Conservation (phyloP, 1,139 yeast species). For the Debaryomycetaceae sp. region DNA sequence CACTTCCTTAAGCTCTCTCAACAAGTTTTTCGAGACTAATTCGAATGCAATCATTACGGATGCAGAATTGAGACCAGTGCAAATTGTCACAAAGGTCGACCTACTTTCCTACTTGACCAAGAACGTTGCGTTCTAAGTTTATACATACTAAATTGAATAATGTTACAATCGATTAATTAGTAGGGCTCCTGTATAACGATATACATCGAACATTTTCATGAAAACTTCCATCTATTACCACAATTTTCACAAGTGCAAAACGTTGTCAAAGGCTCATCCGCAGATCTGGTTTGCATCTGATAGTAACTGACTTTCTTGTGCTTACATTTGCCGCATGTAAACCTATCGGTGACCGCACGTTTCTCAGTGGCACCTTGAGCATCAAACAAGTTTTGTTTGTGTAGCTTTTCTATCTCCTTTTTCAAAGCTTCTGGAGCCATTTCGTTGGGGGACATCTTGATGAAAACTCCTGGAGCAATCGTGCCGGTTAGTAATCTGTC, state of each 20-base stretch:
- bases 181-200: not conserved
- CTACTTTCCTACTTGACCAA: slow-evolving; percentile 63
- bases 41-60: slow-evolving; percentile 86
- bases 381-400: slow-evolving; percentile 85
- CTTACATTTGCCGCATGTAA: slow-evolving; percentile 96
- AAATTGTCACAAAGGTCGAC: slow-evolving; percentile 86
- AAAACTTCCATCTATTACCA: slow-evolving; percentile 97
- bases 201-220: slow-evolving; percentile 25
- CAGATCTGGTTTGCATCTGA: slow-evolving; percentile 97
- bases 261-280: slow-evolving; percentile 97
- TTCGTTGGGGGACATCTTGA: slow-evolving; percentile 84
- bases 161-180: not conserved
- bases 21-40: slow-evolving; percentile 80
- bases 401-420: slow-evolving; percentile 79
- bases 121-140: slow-evolving; percentile 14
- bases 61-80: slow-evolving; percentile 65
- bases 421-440: slow-evolving; percentile 90
- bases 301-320: slow-evolving; percentile 94
- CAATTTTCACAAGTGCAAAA: slow-evolving; percentile 97
- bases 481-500: slow-evolving; percentile 63
- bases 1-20: slow-evolving; percentile 66
- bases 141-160: not conserved
- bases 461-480: slow-evolving; percentile 61
- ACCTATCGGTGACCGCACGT: slow-evolving; percentile 93
- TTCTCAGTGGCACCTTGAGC: slow-evolving; percentile 99